These are phyloP conservation scores for Scutellaria galericulata DNA, from an alignment of 257 asterid species.

Conservation along the genomic window DNA sequence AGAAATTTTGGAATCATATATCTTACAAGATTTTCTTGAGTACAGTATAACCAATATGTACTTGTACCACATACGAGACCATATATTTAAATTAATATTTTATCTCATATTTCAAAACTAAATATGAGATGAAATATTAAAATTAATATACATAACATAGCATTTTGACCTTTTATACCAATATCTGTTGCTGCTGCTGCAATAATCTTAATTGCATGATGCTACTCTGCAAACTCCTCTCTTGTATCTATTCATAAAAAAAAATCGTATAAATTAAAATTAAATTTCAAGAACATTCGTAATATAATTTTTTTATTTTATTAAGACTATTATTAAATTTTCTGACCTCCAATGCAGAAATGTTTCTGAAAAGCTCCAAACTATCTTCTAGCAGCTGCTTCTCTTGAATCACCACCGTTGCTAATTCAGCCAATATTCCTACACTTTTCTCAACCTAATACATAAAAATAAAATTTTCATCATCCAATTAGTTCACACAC, in stretches of 20 bases:
- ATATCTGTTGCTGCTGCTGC: slow-evolving; percentile 37
- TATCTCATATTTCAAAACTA: no score
- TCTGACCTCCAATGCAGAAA: slow-evolving; percentile 67
- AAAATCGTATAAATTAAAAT: not conserved
- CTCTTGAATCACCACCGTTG: slow-evolving; percentile 69
- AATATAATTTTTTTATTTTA: no score
- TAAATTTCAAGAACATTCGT: not conserved
- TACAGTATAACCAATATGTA: no score
- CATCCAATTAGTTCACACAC: not conserved
- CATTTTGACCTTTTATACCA: not conserved
- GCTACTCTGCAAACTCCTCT: slow-evolving; percentile 68
- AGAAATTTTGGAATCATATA: not conserved
- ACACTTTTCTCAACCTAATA: slow-evolving; percentile 52
- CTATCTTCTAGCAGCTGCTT: slow-evolving; percentile 76
- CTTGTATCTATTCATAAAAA: slow-evolving; percentile 54
- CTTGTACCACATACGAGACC: no score
- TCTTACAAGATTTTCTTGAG: no score
- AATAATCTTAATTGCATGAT: slow-evolving; percentile 54
- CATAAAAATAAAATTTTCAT: not conserved
- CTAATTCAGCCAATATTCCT: slow-evolving; percentile 51
- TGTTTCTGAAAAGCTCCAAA: slow-evolving; percentile 63
- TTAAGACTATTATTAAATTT: no score
- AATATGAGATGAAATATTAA: not conserved
- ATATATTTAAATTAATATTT: no score
- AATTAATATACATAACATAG: no score